Base-by-base conservation (phyloP, 148 eudicot genomes). In the Hydrangea macrophylla region DNA sequence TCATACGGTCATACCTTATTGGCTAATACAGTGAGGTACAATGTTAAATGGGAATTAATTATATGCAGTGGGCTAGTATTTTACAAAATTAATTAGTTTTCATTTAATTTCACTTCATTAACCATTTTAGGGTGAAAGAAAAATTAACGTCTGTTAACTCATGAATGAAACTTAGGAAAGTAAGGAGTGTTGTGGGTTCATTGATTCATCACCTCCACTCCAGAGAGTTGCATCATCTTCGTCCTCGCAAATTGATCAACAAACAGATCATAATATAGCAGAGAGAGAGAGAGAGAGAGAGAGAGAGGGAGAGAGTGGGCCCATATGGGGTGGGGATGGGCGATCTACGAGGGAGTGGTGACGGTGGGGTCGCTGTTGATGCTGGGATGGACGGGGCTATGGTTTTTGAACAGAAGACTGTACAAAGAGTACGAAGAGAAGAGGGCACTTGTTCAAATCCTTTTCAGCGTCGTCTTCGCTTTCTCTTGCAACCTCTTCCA, bases 371-470 rank as follows among this genome's bases (percentile, higher is more conserved):
- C 98, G 28, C 75, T 93, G 45, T 40, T 54, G 26, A 65, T 85
- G 26, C 81, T 93, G 0, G 98, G 98, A 13, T 93, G 98, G 95
- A 81, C 86, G 1, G 98, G 98, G 40, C 67, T 93, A 2, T 93
- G 98, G 98, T 93, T 93, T 66, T 36, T 93, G 23, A 93, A 93
- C 67, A 83, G 87, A 17, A 69, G 98, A 36, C 82, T 93, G 11
- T 93, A 93, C 81, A 93, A 93, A 76, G 98, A 93, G 69, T 93
- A 93, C 70, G 98, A 93, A 76, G 98, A 93, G 75, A 93, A 93
- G 80, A 80, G 95, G 50, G 92, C 81, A 7, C 76, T 93, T 32
- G 98, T 93, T n/a, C 98, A 93, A 84, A 86, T 93, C 80, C 88
- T 93, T 27, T 93, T 93, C 80, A 86, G 96, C 71, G 82, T 93